Evolutionary conservation across 768 basidiomycete genomes (phyloP), one percentile per base, ranked within the genome.

Genomic region (Mycena floridula): DNA sequence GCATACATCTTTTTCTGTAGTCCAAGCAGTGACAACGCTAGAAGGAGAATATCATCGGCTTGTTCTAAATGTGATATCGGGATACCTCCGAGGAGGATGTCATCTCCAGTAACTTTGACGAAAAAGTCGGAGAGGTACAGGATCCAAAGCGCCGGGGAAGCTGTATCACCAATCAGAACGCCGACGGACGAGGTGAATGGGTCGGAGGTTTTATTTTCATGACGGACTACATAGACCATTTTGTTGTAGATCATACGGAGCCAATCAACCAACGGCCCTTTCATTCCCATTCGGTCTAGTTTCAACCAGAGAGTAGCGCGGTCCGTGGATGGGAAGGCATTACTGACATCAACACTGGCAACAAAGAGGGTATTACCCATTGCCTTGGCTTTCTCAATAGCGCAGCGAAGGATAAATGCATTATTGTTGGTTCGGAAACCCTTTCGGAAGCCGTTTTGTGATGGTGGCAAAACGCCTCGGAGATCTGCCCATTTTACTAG

Each of bases 321-420:
- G 32, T 67, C 56, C 2, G 57, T 57, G 1, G 59, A 65, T 0
- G 66, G 66, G 46, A 66, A 68, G 8, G 65, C 64, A 54, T 68
- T 66, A 12, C 47, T 59, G 2, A 60, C 45, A 45, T 60, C 58
- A 0, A 59, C 26, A 37, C 50, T 53, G 8, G 51, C 52, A 8
- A 54, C 51, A 27, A 44, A 60, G 1, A 59, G 49, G 1, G 54
- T 43, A 6, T 45, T 24, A 0, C 50, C 47, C 7, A 22, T 5
- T 0, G 46, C 22, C 5, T 46, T 41, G 0, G 55, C 53, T 21
- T 42, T 40, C 20, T 60, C 53, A 12, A 60, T 55, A 7, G 49
- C 46, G 4, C 47, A 32, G 1, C 54, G 48, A 12, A 58, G 52
- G 0, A 55, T 37, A 60, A 64, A 2, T 58, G 55, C 24, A n/a